These are phyloP conservation scores for Tetrahymena malaccensis DNA, from an alignment of 73 alveolate genomes.

Conservation along the genomic window DNA sequence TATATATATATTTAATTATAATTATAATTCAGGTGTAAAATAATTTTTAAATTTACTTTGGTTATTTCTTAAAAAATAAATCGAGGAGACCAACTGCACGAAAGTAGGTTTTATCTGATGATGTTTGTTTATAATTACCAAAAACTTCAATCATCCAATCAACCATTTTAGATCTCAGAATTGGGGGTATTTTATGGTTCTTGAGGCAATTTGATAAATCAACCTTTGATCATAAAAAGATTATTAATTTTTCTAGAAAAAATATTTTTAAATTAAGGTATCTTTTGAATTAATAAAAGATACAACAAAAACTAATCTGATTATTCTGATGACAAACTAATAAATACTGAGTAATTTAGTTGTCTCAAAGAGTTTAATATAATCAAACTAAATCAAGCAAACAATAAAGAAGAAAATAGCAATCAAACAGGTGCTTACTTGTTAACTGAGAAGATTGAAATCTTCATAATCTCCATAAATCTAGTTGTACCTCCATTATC, in stretches of 20 bases:
- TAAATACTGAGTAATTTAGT: neutral
- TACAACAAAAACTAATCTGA: neutral
- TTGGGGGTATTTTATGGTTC: conserved; percentile 44
- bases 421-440: neutral
- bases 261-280: neutral
- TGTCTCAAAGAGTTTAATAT: neutral
- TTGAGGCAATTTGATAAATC: neutral
- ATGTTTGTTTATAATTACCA: conserved; percentile 42
- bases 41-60: neutral
- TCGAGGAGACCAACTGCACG: conserved; percentile 82
- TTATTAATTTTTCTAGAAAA: neutral
- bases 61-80: conserved; percentile 41
- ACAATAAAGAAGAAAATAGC: neutral
- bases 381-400: neutral
- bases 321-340: neutral
- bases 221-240: neutral
- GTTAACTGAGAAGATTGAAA: neutral
- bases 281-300: neutral
- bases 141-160: conserved; percentile 94
- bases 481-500: neutral
- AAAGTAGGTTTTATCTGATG: conserved; percentile 66
- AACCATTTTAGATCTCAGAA: conserved; percentile 79
- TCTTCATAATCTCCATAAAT: neutral
- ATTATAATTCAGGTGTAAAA: too few species aligned
- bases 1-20: too few species aligned